These are phyloP conservation scores for Dicorynia guianensis DNA, from an alignment of 306 rosid species.

Conservation along the genomic window DNA sequence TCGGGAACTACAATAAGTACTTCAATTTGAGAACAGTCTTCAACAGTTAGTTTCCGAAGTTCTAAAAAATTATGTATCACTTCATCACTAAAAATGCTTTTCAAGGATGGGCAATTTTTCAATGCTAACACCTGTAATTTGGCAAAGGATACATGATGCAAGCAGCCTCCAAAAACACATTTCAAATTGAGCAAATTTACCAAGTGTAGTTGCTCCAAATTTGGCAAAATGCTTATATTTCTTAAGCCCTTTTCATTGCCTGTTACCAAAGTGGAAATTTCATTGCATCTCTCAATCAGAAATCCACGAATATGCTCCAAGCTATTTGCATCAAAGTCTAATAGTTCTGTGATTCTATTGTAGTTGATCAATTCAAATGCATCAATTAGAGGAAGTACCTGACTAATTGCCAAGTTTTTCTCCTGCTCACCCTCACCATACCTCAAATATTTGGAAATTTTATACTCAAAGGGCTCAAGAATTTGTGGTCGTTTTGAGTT, in stretches of 20 bases:
- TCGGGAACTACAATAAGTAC: not conserved
- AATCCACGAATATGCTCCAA: not conserved
- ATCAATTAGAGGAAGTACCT: too few relatives aligned
- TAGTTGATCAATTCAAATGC: too few relatives aligned
- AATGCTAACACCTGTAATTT: constrained; percentile 24
- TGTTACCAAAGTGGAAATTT: constrained; percentile 8
- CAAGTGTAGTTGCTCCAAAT: constrained; percentile 39
- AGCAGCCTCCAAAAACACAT: constrained; percentile 29
- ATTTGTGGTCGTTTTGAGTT: too few relatives aligned
- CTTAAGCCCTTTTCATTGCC: not conserved
- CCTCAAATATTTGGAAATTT: too few relatives aligned
- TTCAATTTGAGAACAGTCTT: constrained; percentile 38
- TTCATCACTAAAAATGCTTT: constrained; percentile 28
- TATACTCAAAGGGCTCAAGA: too few relatives aligned
- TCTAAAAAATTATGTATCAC: constrained; percentile 22
- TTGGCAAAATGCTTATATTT: constrained; percentile 19
- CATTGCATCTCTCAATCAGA: constrained; percentile 1
- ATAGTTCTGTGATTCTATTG: too few relatives aligned
- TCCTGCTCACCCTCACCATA: too few relatives aligned
- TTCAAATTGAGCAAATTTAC: constrained; percentile 16
- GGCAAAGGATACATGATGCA: constrained; percentile 30
- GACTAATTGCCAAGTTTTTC: too few relatives aligned
- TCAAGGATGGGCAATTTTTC: constrained; percentile 29
- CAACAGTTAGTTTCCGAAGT: constrained; percentile 37
- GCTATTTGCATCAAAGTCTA: not conserved